These are phyloP conservation scores for Pichia sp. DNA, from an alignment of 1,139 yeast species.

Conservation along the genomic window DNA sequence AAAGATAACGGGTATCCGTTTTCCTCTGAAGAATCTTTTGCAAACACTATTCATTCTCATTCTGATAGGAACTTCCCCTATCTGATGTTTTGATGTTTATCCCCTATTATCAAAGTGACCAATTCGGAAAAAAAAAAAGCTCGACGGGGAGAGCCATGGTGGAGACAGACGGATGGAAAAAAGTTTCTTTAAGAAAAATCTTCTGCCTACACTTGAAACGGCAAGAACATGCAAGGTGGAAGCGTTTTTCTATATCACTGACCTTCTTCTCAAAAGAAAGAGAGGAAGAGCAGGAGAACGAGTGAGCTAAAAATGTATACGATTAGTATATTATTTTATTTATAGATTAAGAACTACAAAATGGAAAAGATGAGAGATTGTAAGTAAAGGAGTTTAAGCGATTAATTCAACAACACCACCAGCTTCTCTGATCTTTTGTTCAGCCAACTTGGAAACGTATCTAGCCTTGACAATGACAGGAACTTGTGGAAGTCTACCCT, in stretches of 20 bases:
- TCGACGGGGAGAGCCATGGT: not conserved
- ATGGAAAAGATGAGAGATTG: not conserved
- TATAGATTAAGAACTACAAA: conserved; percentile 4
- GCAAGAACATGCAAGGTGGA: not conserved
- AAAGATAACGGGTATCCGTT: not conserved
- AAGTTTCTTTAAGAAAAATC: too few species aligned
- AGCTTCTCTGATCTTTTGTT: conserved; percentile 99
- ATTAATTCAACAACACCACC: conserved; percentile 99
- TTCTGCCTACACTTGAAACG: not conserved
- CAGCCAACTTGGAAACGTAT: conserved; percentile 98
- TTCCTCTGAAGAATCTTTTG: not conserved
- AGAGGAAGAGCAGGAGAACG: too few species aligned
- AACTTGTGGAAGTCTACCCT: conserved; percentile 96
- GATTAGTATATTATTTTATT: conserved; percentile 1
- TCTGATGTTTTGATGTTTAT: not conserved
- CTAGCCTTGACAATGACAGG: conserved; percentile 99
- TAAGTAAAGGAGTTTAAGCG: conserved; percentile 55
- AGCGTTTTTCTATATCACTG: not conserved
- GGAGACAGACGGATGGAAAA: too few species aligned
- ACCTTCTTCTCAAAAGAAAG: too few species aligned
- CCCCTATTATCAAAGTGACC: not conserved
- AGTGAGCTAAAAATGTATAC: not conserved
- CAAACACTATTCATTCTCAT: not conserved
- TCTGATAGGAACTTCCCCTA: not conserved
- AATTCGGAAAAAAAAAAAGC: not conserved